A percentile compares a stretch with the other conserved stretches of the same genome.
Evolutionary conservation across 164 flowering plant species (phyloP).

Genomic region (Cinnamomum chago): DNA sequence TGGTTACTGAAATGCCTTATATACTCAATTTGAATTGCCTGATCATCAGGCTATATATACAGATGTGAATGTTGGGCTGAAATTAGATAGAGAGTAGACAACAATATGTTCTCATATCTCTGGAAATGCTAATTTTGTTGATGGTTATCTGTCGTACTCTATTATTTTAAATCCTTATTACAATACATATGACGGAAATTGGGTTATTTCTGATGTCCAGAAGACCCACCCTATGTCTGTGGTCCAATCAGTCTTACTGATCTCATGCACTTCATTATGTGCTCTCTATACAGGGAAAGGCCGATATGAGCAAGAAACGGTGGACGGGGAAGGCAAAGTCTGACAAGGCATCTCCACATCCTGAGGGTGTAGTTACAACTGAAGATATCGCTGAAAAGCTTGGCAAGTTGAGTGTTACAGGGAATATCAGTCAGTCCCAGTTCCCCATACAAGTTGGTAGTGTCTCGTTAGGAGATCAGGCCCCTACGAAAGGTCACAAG

Average conservation of each 20-base stretch:
- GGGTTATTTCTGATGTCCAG: neutral
- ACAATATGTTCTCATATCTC: neutral
- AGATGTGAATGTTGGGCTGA: neutral
- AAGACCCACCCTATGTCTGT: neutral
- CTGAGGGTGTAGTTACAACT: slow-evolving; percentile 12
- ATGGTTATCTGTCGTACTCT: neutral
- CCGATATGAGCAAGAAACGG: slow-evolving; percentile 19
- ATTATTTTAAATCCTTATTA: neutral
- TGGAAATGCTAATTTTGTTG: neutral
- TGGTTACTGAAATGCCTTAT: no score
- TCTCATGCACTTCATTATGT: neutral
- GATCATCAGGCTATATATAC: neutral
- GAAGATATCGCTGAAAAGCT: slow-evolving; percentile 32
- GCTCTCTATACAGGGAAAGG: slow-evolving; percentile 33
- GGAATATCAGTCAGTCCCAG: slow-evolving; percentile 22
- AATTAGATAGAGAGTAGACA: neutral
- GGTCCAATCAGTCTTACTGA: neutral
- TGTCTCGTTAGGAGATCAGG: slow-evolving; percentile 16
- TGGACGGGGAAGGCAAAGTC: slow-evolving; percentile 43
- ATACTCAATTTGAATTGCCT: no score
- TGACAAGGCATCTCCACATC: slow-evolving; percentile 11
- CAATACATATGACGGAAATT: neutral
- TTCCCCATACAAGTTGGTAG: slow-evolving; percentile 29
- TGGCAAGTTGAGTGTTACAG: slow-evolving; percentile 28
- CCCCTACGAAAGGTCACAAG: slow-evolving; percentile 23